Base-by-base conservation (phyloP, 2,329 filamentous ascomycete species). In the Aspergillus oerlinghausenensis region DNA sequence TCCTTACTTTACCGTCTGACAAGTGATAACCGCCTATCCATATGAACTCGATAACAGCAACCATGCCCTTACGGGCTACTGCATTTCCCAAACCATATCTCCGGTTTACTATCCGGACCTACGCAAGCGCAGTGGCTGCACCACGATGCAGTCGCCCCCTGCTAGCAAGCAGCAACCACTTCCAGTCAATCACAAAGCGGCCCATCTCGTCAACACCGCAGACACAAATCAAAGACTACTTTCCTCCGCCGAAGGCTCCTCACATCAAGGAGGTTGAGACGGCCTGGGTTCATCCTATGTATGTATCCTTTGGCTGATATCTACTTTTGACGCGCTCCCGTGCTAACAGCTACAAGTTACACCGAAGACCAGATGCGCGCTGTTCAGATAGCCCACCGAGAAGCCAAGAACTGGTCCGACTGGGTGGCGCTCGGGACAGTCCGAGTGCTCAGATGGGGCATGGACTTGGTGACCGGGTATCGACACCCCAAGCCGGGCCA, bases 381-480 rank as follows among this genome's bases (percentile, higher is more conserved):
- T 23, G 84, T 97, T 51, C 79, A 80, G 49, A 84, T 93, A 3
- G 90, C 88, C 23, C 93, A 97, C 70, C 88, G 93, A 25, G 73
- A 87, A 63, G 85, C 89, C 1, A 81, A 85, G 66, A 88, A 84
- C 11, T 80, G 84, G 68, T 88, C 91, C 4, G 94, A 99, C 71
- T 86, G 84, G 77, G 75, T 88, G 3, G 94, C 94, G 2, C 86
- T 94, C 69, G 82, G 84, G 57, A 84, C 90, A 61, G 88, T 97
- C 50, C 85, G 89, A 6, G 63, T 92, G 23, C 82, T 92, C 42
- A 83, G 93, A 51, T 93, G 84, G 81, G 85, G 85, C 9, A 90
- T 95, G 76, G 93, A 97, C 70, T 76, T 87, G 38, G 89, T 82
- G 17, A 96, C 92, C 0, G 91, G 92, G 11, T 88, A 91, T 64